phyloP scores from a whole-genome alignment of 306 rosid genomes.

The Castanea sativa region DNA sequence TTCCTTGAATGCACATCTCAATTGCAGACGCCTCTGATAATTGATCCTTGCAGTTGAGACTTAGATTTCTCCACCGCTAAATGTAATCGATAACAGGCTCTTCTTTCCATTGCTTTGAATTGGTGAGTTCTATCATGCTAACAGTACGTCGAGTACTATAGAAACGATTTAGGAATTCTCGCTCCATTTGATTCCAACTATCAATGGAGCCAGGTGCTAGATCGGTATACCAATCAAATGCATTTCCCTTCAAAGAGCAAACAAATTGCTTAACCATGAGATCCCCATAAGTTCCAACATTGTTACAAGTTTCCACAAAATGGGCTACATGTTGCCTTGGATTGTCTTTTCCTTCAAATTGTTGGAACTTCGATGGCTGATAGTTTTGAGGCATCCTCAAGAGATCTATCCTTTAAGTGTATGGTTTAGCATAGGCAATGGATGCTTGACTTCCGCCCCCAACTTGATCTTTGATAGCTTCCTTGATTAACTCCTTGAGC shows the following conservation, averaged over 20 bases:
- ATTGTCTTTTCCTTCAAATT: no score
- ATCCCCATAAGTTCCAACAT: neutral
- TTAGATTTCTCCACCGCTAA: neutral
- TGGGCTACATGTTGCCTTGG: no score
- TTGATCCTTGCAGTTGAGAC: neutral
- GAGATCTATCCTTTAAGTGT: no score
- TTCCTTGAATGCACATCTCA: neutral
- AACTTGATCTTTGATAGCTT: no score
- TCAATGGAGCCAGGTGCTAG: neutral
- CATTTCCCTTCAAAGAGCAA: neutral
- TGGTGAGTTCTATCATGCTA: neutral
- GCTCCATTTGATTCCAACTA: neutral
- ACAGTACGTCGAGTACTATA: neutral
- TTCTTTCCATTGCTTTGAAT: neutral
- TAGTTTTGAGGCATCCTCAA: no score
- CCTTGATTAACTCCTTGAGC: no score
- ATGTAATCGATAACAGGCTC: neutral
- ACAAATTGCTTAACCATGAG: neutral
- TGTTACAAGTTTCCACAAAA: neutral
- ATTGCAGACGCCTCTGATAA: neutral
- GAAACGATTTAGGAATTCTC: no score
- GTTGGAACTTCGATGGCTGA: no score
- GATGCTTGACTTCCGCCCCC: no score
- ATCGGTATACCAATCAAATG: neutral
- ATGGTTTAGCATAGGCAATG: no score